Evolutionary conservation across 2,329 filamentous ascomycete genomes (phyloP), one percentile per base, ranked within the genome.

Genomic region (Fusarium fracticaudum): DNA sequence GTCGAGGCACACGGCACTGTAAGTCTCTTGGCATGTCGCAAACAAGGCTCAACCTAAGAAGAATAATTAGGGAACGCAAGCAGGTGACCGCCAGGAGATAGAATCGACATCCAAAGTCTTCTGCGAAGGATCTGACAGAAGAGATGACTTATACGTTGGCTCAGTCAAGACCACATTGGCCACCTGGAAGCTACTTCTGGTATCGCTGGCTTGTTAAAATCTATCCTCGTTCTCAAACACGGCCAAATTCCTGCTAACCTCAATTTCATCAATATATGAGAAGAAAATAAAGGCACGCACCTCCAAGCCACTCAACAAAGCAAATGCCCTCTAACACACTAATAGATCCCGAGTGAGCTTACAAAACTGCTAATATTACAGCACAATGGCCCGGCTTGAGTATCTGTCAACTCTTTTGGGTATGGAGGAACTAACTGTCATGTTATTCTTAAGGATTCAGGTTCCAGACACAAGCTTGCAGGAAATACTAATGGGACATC

Each of bases 361-460:
- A 64, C 24, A 38, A 29, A 64, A 22, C 24, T 64, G 4, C 61
- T 44, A 6, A 38, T 5, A 24, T 7, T 44, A 22, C n/a, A 18
- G n/a, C n/a, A 13, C 3, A 47, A 26, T 18, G 55, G 44, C 1
- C 55, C 44, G 1, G 17, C 61, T 15, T 31, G 61, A 26, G 61
- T 64, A 7, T 64, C 61, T 8, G 37, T 64, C 9, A 64, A 64
- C 31, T 64, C 61, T 11, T 64, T 64, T 50, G 61, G 61, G 7
- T 64, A 64, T 22, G 61, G 61, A 38, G 61, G 61, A 22, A 62
- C 61, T 6, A 64, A 64, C n/a, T 64, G 61, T 3, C 61, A 64
- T 8, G 61, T 64, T 9, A 62, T 64, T 6, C 61, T 64, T 37
- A 37, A 64, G 17, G 44, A 44, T 8, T 31, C 44, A 18, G 31